Evolutionary conservation across 495 filamentous ascomycete genomes (phyloP), one percentile per base, ranked within the genome.

Genomic region (Trichocladium uniseriatum): DNA sequence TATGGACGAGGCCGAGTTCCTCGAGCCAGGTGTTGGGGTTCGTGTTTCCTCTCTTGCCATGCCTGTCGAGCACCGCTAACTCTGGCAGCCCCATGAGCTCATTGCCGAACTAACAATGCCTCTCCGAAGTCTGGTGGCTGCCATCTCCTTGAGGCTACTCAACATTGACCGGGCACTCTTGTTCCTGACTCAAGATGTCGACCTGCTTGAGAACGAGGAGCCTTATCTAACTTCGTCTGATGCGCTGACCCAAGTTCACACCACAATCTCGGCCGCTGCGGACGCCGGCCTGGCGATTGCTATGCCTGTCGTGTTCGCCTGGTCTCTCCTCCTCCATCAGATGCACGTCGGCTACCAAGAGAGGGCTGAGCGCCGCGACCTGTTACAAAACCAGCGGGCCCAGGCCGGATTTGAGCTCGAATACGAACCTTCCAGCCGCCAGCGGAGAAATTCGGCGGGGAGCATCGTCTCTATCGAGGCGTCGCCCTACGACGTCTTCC

Each of bases 101-200:
- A 67, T 78, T 55, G 64, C 74, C 18, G 77, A 79, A 51, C 69
- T 88, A 4, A 58, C 81, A 42, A 55, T 73, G 36, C 78, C 83
- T 1, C 62, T 92, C 8, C 81, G 83, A 52, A 74, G 78, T 14
- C 71, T 94, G 48, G 73, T 79, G 7, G 80, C 81, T n/a, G 71
- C 84, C 8, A 77, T 85, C 28, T 94, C 88, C 0, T 62, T 95
- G 7, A 74, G 79, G 4, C 74, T 94, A 19, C 66, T 97, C 21
- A 86, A 86, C 52, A 69, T 86, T n/a, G 72, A 80, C 8, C 60
- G 67, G 21, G 59, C 73, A 49, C 66, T 78, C 38, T 51, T 55
- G 16, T 68, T 67, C 45, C 57, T 78, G 35, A 61, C 62, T 19
- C 65, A 63, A 29, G 67, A 69, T 16, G 52, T 67, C 20, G 68